Percentiles rank a stretch among this genome's conserved stretches.
phyloP scores from a whole-genome alignment of 192 early-diverging fungal species.

The Backusella luteola region DNA sequence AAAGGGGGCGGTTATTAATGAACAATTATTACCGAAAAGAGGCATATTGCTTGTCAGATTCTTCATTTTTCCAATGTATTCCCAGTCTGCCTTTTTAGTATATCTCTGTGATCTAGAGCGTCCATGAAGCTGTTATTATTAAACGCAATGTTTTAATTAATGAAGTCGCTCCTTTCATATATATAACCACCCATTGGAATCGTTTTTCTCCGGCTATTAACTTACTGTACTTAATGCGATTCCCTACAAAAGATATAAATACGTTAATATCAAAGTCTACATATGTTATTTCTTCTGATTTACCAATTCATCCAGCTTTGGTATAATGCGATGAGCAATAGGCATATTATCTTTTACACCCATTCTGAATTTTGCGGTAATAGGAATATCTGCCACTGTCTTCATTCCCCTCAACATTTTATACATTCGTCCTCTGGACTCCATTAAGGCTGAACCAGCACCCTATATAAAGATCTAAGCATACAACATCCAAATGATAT shows the following conservation, averaged over 20 bases:
- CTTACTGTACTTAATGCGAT: conserved; percentile 59
- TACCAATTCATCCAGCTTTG: conserved; percentile 60
- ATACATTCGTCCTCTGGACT: conserved; percentile 58
- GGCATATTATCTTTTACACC: conserved; percentile 62
- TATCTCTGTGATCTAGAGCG: conserved; percentile 91
- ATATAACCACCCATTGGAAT: not conserved
- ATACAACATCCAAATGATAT: no score
- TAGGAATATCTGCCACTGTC: conserved; percentile 67
- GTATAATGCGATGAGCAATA: conserved; percentile 73
- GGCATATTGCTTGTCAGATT: conserved; percentile 37
- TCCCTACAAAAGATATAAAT: conserved; percentile 31
- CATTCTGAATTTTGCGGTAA: conserved; percentile 91
- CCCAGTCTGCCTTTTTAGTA: conserved; percentile 87
- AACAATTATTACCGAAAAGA: conserved; percentile 50
- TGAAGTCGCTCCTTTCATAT: not conserved
- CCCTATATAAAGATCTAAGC: conserved; percentile 45
- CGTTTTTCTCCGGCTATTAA: not conserved
- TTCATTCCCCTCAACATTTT: conserved; percentile 79
- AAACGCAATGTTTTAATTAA: not conserved
- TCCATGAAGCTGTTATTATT: conserved; percentile 69
- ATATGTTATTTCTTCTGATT: not conserved
- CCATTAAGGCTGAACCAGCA: conserved; percentile 80
- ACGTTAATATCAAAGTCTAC: not conserved
- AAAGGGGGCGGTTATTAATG: not conserved
- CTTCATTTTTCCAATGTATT: conserved; percentile 76